Conservation (phyloP, 2,329 filamentous ascomycete species). For the Diaporthe nobilis region DNA sequence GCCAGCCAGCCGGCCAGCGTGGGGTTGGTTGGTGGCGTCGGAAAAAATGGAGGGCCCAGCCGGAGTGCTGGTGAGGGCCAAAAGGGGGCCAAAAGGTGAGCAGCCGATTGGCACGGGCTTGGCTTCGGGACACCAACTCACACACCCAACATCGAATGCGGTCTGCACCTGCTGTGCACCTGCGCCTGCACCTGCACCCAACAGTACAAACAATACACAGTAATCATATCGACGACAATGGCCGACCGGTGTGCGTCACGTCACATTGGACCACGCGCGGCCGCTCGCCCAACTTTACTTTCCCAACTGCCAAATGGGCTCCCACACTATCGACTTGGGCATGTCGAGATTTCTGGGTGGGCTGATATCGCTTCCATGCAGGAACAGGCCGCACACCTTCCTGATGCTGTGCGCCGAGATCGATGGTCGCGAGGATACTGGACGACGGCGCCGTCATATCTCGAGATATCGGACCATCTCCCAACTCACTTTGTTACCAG, state of each 20-base stretch:
- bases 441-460: conserved; percentile 7
- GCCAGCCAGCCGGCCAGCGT: neutral
- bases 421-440: conserved; percentile 8
- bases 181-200: neutral
- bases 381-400: conserved; percentile 19
- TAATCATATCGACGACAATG: neutral
- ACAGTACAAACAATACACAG: neutral
- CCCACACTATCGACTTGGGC: neutral
- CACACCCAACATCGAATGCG: neutral
- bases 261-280: conserved; percentile 7
- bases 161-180: neutral
- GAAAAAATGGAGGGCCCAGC: conserved; percentile 3
- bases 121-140: neutral
- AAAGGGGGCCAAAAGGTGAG: conserved; percentile 2
- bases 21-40: conserved; percentile 11
- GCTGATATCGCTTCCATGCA: conserved; percentile 30
- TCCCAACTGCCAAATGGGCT: conserved; percentile 18
- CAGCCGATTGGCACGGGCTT: conserved; percentile 26
- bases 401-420: conserved; percentile 29
- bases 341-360: neutral
- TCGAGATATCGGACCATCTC: conserved; percentile 1
- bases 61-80: neutral
- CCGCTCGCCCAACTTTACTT: neutral
- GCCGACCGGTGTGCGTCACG: conserved; percentile 22
- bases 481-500: neutral